Conservation (phyloP, 2,329 filamentous ascomycete species). For the Alternaria brassicae region DNA sequence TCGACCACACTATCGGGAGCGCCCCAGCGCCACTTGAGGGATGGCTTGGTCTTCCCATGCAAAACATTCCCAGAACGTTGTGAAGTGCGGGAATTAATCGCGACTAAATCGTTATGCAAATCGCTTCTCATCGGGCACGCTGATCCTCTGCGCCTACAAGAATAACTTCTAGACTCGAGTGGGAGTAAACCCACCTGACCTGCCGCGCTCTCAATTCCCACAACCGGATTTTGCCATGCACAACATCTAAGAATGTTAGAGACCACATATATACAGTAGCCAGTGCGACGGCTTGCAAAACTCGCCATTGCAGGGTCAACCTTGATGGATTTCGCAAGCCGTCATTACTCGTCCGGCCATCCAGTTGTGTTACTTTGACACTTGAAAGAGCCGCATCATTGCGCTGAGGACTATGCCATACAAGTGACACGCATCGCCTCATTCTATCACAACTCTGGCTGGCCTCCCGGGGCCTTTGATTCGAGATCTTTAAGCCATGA, state of each 20-base stretch:
- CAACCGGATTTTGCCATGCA: neutral
- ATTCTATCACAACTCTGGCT: neutral
- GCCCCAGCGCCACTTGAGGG: conserved; percentile 17
- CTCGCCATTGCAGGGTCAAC: neutral
- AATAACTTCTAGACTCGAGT: neutral
- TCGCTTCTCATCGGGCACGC: conserved; percentile 19
- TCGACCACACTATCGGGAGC: conserved; percentile 22
- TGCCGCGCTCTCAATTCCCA: neutral
- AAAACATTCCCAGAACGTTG: conserved; percentile 26
- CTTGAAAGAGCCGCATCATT: neutral
- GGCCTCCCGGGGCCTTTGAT: neutral
- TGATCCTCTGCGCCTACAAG: conserved; percentile 1
- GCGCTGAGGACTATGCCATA: neutral
- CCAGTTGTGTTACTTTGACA: neutral
- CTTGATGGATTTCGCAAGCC: neutral
- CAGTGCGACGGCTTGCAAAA: neutral
- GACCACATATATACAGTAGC: neutral
- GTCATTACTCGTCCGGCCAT: neutral
- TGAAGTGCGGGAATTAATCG: conserved; percentile 18
- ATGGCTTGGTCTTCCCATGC: conserved; percentile 19
- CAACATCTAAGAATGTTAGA: neutral
- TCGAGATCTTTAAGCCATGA: neutral
- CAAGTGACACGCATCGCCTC: neutral
- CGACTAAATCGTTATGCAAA: conserved; percentile 28
- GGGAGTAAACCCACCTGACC: neutral